A percentile compares a stretch with the other conserved stretches of the same genome.
Conservation (phyloP, 768 basidiomycete genomes). For the Boletus huronensis region DNA sequence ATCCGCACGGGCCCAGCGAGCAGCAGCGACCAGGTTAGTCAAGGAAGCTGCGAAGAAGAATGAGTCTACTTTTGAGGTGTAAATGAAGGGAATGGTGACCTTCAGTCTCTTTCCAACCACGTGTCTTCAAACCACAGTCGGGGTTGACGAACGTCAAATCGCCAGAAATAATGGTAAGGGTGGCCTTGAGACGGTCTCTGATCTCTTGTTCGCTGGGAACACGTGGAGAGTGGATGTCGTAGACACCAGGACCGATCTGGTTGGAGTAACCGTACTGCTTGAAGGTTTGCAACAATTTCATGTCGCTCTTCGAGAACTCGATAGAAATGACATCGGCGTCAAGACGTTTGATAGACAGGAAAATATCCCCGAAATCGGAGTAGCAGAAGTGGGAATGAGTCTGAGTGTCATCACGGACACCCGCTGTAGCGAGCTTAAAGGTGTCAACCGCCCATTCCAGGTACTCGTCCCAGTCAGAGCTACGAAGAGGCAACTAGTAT, state of each 20-base stretch:
- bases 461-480: constrained; percentile 94
- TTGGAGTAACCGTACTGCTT: constrained; percentile 93
- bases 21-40: constrained; percentile 83
- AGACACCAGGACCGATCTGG: constrained; percentile 97
- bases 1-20: constrained; percentile 87
- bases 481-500: constrained; percentile 85
- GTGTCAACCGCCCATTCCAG: constrained; percentile 98
- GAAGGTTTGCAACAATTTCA: constrained; percentile 96
- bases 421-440: constrained; percentile 96
- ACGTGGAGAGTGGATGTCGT: constrained; percentile 99
- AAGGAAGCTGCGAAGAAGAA: constrained; percentile 53
- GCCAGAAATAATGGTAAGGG: constrained; percentile 78
- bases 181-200: constrained; percentile 82
- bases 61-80: constrained; percentile 3
- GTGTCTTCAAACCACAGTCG: constrained; percentile 98
- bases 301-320: constrained; percentile 97
- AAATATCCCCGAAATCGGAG: constrained; percentile 98
- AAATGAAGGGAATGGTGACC: constrained; percentile 33
- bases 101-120: constrained; percentile 98
- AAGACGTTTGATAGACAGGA: constrained; percentile 93
- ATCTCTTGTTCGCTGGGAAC: constrained; percentile 93
- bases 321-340: constrained; percentile 99
- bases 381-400: constrained; percentile 99
- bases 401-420: constrained; percentile 90
- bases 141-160: constrained; percentile 91